Evolutionary conservation across 768 basidiomycete genomes (phyloP).

Genomic region (Hypholoma sublateritium): DNA sequence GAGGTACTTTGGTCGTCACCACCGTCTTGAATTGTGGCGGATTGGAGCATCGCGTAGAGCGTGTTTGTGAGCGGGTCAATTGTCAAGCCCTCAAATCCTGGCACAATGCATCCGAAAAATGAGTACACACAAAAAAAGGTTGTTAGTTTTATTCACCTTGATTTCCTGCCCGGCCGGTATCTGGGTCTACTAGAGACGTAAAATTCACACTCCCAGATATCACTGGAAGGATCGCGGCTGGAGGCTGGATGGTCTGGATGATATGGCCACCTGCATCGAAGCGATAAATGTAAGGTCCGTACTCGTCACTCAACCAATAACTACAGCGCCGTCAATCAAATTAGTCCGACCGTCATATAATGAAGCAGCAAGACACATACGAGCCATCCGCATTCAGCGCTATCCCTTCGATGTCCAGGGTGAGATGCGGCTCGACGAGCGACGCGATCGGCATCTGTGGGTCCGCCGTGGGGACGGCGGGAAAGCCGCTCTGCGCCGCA

Average conservation of each 20-base stretch:
- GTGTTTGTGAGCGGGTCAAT: constrained; percentile 44
- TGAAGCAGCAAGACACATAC: constrained; percentile 28
- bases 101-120: not conserved
- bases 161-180: constrained; percentile 54
- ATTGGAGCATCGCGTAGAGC: constrained; percentile 64
- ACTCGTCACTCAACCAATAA: constrained; percentile 69
- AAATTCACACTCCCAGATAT: constrained; percentile 49
- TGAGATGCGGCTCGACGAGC: constrained; percentile 40
- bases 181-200: constrained; percentile 46
- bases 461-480: constrained; percentile 30
- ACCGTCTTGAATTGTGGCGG: constrained; percentile 67
- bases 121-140: not conserved
- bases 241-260: constrained; percentile 60
- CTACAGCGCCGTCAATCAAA: constrained; percentile 28
- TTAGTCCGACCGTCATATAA: not conserved
- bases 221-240: constrained; percentile 53
- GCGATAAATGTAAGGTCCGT: constrained; percentile 64
- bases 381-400: constrained; percentile 57
- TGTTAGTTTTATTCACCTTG: constrained; percentile 39
- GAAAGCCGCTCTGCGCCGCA: constrained; percentile 31
- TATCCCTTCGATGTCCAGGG: constrained; percentile 59
- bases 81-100: constrained; percentile 64
- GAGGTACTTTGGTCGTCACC: constrained; percentile 46
- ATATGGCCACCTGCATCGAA: constrained; percentile 46
- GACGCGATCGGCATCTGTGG: constrained; percentile 49